Evolutionary conservation across 805 yeast species (phyloP), one percentile per base, ranked within the genome.

Genomic region (Metahyphopichia silvanorum): DNA sequence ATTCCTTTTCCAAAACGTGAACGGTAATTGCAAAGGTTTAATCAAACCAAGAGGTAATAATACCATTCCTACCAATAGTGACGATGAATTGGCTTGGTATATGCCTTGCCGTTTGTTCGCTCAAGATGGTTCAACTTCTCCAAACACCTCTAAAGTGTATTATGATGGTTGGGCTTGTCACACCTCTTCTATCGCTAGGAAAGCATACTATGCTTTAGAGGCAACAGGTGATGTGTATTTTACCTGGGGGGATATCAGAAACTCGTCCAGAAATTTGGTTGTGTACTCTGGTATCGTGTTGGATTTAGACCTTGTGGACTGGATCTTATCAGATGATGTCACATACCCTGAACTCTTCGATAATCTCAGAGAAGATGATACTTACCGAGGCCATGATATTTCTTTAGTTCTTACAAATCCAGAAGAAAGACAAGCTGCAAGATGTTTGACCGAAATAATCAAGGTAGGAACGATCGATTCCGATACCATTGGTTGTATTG

Each of bases 111-210:
- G 81, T 46, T 40, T 84, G 20, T 65, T 76, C 33, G 59, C 65
- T 25, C 82, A 77, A 45, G 86, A 86, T 53, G 95, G 95, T 4
- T 71, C 93, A 1, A 57, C 84, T 2, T 35, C 59, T 18, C 84
- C 86, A 24, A 84, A 85, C 53, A 71, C 71, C 41, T 75, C 88
- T 1, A 56, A 63, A 18, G 71, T 69, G 14, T 78, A 79, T 51
- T 89, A 88, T 55, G 61, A 69, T 29, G 97, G 97, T 6, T 88
- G 86, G 77, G 94, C 91, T 2, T 91, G 98, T 55, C 96, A 93
- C 60, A 85, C 97, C 1, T 72, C 86, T 4, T 48, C 71, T 6
- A 42, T 51, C 2, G 89, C 96, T 0, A 76, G 98, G 51, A 57
- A 72, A 3, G 71, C 83, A 1, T 91, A 75, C 53, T 85, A 83